phyloP scores from a whole-genome alignment of 2,329 filamentous ascomycete genomes.

The Exutisphaerella laricina region DNA sequence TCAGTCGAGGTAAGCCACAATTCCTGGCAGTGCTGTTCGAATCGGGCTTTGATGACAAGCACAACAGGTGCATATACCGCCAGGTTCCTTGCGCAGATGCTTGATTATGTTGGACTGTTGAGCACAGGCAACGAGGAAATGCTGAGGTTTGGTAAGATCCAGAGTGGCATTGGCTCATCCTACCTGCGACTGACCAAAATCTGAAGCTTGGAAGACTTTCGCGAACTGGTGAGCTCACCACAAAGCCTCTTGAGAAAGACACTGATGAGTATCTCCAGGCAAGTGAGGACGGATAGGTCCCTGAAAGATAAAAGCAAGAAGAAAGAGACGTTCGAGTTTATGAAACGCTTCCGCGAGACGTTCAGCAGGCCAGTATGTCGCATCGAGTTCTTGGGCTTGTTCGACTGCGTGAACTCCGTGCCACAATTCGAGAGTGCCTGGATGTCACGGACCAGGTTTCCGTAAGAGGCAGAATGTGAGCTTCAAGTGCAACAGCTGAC shows the following conservation, averaged over 20 bases:
- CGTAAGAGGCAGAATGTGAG: conserved; percentile 36
- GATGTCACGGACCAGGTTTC: conserved; percentile 75
- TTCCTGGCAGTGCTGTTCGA: no score
- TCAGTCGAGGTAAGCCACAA: no score
- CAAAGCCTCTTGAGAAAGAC: no score
- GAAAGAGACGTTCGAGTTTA: conserved; percentile 63
- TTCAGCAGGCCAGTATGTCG: conserved; percentile 69
- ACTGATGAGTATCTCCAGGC: conserved; percentile 35
- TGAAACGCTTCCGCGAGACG: conserved; percentile 75
- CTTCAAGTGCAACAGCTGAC: not conserved
- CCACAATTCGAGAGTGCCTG: conserved; percentile 68
- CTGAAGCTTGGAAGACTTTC: conserved; percentile 68
- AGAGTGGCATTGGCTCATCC: not conserved
- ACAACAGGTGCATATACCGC: conserved; percentile 31
- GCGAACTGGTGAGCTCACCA: conserved; percentile 50
- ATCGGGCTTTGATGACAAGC: not conserved
- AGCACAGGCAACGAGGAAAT: conserved; percentile 81
- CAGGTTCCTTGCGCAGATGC: conserved; percentile 54
- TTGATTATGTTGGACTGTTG: conserved; percentile 69
- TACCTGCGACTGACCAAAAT: no score
- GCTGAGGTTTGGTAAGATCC: conserved; percentile 54
- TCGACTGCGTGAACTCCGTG: conserved; percentile 35
- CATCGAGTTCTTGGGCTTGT: conserved; percentile 71
- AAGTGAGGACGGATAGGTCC: conserved; percentile 48
- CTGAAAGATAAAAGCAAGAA: conserved; percentile 47